Conservation (phyloP, 164 flowering plant genomes). For the Stephania yunnanensis region DNA sequence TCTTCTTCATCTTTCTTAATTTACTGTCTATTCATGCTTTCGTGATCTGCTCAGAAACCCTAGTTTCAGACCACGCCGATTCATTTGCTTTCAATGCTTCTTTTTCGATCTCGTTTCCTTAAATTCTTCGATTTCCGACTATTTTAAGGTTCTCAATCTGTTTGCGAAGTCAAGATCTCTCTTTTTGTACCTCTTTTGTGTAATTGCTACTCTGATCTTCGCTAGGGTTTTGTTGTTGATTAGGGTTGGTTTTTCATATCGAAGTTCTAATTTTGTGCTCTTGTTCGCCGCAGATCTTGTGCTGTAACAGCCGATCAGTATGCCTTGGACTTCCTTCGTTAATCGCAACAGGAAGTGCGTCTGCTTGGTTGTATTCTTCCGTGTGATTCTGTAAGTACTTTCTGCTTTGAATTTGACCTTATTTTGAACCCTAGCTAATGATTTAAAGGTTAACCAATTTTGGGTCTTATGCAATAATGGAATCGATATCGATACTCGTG, state of each 20-base stretch:
- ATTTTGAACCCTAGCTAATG: background rate
- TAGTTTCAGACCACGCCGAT: background rate
- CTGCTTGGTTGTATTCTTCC: conserved; percentile 19
- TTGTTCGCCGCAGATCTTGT: conserved; percentile 1
- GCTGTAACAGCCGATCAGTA: conserved; percentile 10
- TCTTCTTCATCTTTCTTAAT: background rate
- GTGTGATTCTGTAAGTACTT: conserved; percentile 24
- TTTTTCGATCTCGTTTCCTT: background rate
- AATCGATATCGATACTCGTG: conserved; percentile 4
- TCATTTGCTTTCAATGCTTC: too few species aligned
- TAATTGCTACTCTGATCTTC: background rate
- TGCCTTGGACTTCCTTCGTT: conserved; percentile 17
- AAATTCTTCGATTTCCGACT: background rate
- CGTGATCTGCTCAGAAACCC: background rate
- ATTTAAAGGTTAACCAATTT: background rate
- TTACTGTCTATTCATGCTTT: background rate
- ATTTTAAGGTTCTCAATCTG: background rate
- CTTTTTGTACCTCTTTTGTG: background rate
- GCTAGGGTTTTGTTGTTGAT: background rate
- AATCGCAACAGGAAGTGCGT: conserved; percentile 20
- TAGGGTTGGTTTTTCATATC: background rate
- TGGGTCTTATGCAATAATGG: background rate
- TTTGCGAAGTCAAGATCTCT: background rate
- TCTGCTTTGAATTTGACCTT: background rate
- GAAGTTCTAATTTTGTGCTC: background rate